Conservation (phyloP, 73 alveolate species). For the Paramecium primaurelia region DNA sequence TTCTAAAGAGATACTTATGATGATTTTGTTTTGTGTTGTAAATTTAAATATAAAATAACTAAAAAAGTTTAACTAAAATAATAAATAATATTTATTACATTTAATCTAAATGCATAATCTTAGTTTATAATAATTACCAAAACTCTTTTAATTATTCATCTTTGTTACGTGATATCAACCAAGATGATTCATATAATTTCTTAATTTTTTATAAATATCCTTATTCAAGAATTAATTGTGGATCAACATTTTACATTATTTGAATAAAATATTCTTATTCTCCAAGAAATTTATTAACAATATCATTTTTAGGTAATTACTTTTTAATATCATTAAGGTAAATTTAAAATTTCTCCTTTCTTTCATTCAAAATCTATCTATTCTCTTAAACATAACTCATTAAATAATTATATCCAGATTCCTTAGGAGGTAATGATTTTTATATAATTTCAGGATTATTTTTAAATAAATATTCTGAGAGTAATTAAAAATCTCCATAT, state of each 20-base stretch:
- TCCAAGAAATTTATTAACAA: neutral
- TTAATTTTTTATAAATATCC: neutral
- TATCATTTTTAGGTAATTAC: neutral
- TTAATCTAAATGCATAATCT: neutral
- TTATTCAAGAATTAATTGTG: neutral
- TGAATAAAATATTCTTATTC: neutral
- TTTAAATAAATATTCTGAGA: slow-evolving; percentile 8
- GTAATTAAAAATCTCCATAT: neutral
- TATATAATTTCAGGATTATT: neutral
- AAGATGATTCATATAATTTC: neutral
- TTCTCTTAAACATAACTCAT: neutral
- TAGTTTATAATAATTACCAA: neutral
- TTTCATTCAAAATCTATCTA: neutral
- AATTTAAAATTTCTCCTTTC: slow-evolving; percentile 17
- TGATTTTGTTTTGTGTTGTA: neutral
- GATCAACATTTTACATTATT: neutral
- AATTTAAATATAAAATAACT: neutral
- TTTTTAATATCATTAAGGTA: neutral
- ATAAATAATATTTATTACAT: neutral
- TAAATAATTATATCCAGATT: neutral
- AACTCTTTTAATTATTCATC: neutral
- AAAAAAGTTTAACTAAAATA: neutral
- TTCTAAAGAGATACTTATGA: neutral
- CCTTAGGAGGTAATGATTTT: neutral
- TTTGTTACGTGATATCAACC: neutral